Base-by-base conservation (phyloP, 352 stramenopile species). In the Thalassiosira oceanica region DNA sequence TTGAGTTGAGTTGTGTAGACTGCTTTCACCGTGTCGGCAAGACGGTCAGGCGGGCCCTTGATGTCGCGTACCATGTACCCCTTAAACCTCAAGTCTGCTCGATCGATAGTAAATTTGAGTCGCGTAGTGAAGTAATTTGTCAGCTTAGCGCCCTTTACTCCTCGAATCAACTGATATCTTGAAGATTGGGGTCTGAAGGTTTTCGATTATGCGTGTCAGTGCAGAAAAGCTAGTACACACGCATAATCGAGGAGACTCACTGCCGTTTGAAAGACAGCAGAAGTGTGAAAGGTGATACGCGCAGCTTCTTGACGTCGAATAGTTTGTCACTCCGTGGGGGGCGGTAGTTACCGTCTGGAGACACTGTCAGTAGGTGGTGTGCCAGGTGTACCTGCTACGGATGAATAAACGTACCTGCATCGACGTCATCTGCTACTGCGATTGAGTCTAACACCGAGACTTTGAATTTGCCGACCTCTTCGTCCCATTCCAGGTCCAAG, bases 61-160 rank as follows among this genome's bases (percentile, higher is more conserved):
- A 92, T 62, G 36, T 84, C 58, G 49, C 36, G 56, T 11, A 66
- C 68, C 61, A 83, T 83, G 21, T 77, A 70, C 24, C 68, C 70
- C 62, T 85, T 63, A 36, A 89, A 91, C 21, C 62, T 57, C 85
- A 92, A 43, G 61, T 87, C 52, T 77, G 61, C 49, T 76, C 76
- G 61, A 39, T 88, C 79, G 41, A 89, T 83, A n/a, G 74, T 86
- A 37, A 91, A 89, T 46, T 91, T 90, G 6, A 92, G 57, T 20
- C 66, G 54, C 26, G 57, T 79, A 6, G 75, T 89, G 54, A 90
- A 90, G 48, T 92, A 92, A 54, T 89, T 90, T 6, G 80, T 84
- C n/a, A 90, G 27, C 20, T 85, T 83, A 8, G 78, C 82, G 15
- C 80, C 78, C 6, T 48, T 49, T 13, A 72, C 71, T 41, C 74